These are phyloP conservation scores for Lepiota subincarnata DNA, from an alignment of 768 basidiomycete species.

Conservation along the genomic window DNA sequence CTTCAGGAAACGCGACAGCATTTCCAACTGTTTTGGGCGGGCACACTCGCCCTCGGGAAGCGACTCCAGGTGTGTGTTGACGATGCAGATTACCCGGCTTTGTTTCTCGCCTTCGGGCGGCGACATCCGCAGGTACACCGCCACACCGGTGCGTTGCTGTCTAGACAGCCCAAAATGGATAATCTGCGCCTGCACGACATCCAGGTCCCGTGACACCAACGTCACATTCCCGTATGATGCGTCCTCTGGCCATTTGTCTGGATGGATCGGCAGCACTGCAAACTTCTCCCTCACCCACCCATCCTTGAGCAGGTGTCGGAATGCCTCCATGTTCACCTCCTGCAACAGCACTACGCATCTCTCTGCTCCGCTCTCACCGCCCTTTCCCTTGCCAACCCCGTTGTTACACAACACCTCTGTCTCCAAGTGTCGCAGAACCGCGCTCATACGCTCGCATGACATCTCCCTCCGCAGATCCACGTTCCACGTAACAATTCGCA, in stretches of 20 bases:
- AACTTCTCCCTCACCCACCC: slow-evolving; percentile 64
- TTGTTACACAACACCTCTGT: slow-evolving; percentile 43
- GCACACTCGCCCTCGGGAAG: slow-evolving; percentile 37
- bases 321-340: slow-evolving; percentile 49
- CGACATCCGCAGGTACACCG: slow-evolving; percentile 51
- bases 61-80: slow-evolving; percentile 77
- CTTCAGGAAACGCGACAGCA: slow-evolving; percentile 48
- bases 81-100: slow-evolving; percentile 50
- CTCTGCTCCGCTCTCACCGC: slow-evolving; percentile 27
- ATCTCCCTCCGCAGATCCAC: slow-evolving; percentile 43
- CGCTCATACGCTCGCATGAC: slow-evolving; percentile 38
- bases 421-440: slow-evolving; percentile 53
- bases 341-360: slow-evolving; percentile 65
- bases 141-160: slow-evolving; percentile 51
- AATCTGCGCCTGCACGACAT: slow-evolving; percentile 43
- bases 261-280: slow-evolving; percentile 49
- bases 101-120: slow-evolving; percentile 27
- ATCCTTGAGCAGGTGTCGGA: slow-evolving; percentile 47
- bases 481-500: slow-evolving; percentile 72
- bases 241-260: slow-evolving; percentile 49
- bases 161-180: slow-evolving; percentile 48
- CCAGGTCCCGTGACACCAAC: slow-evolving; percentile 55
- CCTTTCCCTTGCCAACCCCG: slow-evolving; percentile 1
- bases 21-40: slow-evolving; percentile 47
- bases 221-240: slow-evolving; percentile 66